Percentiles rank a stretch among this genome's conserved stretches.
Evolutionary conservation across 2,329 filamentous ascomycete species (phyloP).

Genomic region (Ceratocystiopsis brevicomis): DNA sequence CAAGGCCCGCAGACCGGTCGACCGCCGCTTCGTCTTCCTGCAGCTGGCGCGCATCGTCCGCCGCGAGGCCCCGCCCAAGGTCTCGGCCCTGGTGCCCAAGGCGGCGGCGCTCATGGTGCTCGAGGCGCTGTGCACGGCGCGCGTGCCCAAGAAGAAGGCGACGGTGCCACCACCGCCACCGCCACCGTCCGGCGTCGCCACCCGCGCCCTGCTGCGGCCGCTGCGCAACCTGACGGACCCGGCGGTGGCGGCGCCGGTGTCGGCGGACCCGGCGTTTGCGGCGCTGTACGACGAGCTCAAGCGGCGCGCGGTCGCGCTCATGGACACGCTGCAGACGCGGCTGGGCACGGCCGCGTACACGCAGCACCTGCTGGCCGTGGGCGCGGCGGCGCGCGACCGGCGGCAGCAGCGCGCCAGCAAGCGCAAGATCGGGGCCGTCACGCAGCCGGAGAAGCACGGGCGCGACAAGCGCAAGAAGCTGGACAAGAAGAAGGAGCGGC

Average conservation of each 20-base stretch:
- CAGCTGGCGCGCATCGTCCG: slow-evolving; percentile 64
- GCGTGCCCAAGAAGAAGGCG: slow-evolving; percentile 9
- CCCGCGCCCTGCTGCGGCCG: slow-evolving; percentile 39
- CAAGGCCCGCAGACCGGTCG: slow-evolving; percentile 10
- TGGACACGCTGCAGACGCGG: slow-evolving; percentile 70
- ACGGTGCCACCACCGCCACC: too few relatives aligned
- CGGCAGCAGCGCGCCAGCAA: slow-evolving; percentile 62
- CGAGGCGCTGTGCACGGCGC: slow-evolving; percentile 37
- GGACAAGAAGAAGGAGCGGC: slow-evolving; percentile 66
- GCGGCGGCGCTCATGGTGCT: slow-evolving; percentile 57
- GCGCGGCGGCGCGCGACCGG: slow-evolving; percentile 50
- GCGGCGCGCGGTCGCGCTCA: slow-evolving; percentile 52
- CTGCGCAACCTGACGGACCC: slow-evolving; percentile 74
- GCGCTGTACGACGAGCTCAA: slow-evolving; percentile 51
- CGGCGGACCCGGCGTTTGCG: slow-evolving; percentile 50
- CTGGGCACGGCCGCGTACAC: slow-evolving; percentile 67
- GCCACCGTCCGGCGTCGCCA: slow-evolving; percentile 24
- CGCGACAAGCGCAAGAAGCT: slow-evolving; percentile 66
- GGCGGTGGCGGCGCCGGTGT: slow-evolving; percentile 51
- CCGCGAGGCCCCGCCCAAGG: slow-evolving; percentile 47
- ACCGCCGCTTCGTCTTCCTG: slow-evolving; percentile 45
- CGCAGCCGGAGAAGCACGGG: slow-evolving; percentile 60
- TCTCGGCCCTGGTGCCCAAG: slow-evolving; percentile 51
- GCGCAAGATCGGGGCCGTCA: slow-evolving; percentile 74
- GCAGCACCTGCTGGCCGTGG: slow-evolving; percentile 50